Base-by-base conservation (phyloP, 768 basidiomycete species). In the Agaricus subrufescens region DNA sequence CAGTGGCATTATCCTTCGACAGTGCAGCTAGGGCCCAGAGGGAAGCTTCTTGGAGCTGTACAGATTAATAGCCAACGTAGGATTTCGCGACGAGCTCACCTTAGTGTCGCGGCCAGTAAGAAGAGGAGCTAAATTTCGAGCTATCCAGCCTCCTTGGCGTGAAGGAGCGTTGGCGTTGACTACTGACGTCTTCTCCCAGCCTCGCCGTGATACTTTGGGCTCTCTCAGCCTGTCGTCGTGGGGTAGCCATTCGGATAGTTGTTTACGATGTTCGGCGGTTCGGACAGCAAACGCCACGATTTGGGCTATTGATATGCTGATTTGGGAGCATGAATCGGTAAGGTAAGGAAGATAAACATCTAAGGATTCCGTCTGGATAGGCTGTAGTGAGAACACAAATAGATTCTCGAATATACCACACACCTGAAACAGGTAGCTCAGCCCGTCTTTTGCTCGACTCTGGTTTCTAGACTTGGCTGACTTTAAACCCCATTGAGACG, bases 331-430 rank as follows among this genome's bases (percentile, higher is more conserved):
- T 2, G 68, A 46, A 62, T 78, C 75, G 4, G 71, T 67, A 25
- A 91, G 77, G 4, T 88, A 73, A 1, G 89, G 89, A 0, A 91
- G 76, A 61, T 79, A 86, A 0, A 83, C 71, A 49, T 92, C 89
- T 1, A 91, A 67, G 8, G 79, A 80, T 30, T 86, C 82, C 26
- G 72, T 67, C 83, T 88, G 38, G 23, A 26, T 37, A 37, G 12
- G 9, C 25, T 8, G 29, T 34, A 8, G 7, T 34, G 34, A 34
- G 11, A 5, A 31, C 34, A 34, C 5, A 3, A 39, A 56, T 31
- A 31, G 55, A 48, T 46, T 54, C 55, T 11, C 2, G 2, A 34
- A 46, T 47, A 30, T 27, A 14, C 15, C 9, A 60, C 73, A 48
- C 52, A 85, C 87, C 65, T 84, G 75, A 60, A 90, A 86, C 3